Conservation (phyloP, 2,329 filamentous ascomycete species). For the Parastagonospora avenae region DNA sequence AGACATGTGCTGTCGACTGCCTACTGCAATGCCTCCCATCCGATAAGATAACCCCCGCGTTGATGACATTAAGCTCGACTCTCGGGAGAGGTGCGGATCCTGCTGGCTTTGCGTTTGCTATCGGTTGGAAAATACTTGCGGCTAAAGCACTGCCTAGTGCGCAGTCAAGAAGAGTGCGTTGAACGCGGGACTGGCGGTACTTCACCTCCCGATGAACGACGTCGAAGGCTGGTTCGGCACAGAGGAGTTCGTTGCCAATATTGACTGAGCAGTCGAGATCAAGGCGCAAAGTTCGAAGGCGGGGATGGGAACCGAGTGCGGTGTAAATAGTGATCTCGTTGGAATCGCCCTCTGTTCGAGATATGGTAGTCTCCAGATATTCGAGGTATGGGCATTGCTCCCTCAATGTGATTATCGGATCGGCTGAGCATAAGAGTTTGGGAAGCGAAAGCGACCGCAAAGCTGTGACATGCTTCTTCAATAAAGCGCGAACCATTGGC, state of each 20-base stretch:
- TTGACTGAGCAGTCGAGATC: neutral
- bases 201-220: neutral
- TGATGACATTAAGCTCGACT: neutral
- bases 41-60: neutral
- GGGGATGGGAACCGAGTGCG: neutral
- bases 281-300: neutral
- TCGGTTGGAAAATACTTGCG: neutral
- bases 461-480: neutral
- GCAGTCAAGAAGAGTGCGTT: neutral
- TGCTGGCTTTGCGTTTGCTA: neutral
- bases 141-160: neutral
- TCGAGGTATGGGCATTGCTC: neutral
- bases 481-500: neutral
- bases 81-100: neutral
- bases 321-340: neutral
- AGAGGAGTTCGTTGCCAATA: neutral
- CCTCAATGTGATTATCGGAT: neutral
- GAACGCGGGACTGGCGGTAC: neutral
- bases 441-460: neutral
- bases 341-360: neutral
- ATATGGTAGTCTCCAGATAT: neutral
- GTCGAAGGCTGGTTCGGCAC: too few species aligned
- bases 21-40: neutral
- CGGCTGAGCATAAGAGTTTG: neutral
- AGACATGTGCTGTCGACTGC: neutral